These are phyloP conservation scores for Plasmodium berghei DNA, from an alignment of 169 alveolate genomes.

Conservation along the genomic window DNA sequence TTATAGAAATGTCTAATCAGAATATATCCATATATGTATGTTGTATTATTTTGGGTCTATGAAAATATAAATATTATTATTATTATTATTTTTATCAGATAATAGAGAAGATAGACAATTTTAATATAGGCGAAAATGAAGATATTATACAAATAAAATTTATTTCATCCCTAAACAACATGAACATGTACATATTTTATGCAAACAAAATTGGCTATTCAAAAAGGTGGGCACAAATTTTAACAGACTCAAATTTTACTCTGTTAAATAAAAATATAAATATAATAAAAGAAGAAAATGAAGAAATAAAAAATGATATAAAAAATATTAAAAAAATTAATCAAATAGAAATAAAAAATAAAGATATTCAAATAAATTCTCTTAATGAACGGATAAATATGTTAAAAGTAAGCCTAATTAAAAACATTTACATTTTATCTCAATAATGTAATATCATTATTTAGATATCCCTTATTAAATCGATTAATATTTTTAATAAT, in stretches of 20 bases:
- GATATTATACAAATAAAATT: slow-evolving; percentile 52
- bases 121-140: slow-evolving; percentile 23
- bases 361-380: slow-evolving; percentile 29
- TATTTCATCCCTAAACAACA: background rate
- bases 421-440: background rate
- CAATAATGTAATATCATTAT: too few relatives aligned
- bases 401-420: slow-evolving; percentile 13
- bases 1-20: too few relatives aligned
- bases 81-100: slow-evolving; percentile 7
- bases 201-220: slow-evolving; percentile 9
- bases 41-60: background rate
- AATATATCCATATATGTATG: background rate
- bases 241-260: slow-evolving; percentile 22
- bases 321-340: slow-evolving; percentile 18
- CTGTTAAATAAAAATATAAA: slow-evolving; percentile 22
- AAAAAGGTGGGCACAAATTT: slow-evolving; percentile 38
- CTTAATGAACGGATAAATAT: slow-evolving; percentile 21
- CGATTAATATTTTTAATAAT: background rate
- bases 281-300: slow-evolving; percentile 45
- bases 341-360: slow-evolving; percentile 53
- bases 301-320: slow-evolving; percentile 21
- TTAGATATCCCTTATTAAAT: background rate
- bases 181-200: slow-evolving; percentile 21
- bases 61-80: too few relatives aligned
- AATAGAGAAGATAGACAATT: slow-evolving; percentile 21